Evolutionary conservation across 163 green algal genomes (phyloP).

Genomic region (Scenedesmus sp.): DNA sequence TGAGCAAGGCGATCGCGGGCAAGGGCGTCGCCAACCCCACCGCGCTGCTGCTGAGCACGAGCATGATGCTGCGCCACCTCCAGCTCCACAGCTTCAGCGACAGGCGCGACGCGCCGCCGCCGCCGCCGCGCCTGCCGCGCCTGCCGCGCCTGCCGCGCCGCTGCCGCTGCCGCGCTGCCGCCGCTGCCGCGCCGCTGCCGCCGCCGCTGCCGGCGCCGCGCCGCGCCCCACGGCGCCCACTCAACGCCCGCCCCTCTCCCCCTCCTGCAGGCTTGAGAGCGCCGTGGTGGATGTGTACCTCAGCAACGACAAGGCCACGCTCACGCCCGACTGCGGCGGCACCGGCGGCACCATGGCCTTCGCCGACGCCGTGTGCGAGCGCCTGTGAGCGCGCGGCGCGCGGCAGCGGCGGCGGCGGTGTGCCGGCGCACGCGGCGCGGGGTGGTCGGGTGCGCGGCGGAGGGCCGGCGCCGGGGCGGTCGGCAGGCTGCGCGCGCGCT

Average conservation of each 20-base stretch:
- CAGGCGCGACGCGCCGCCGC: conserved; percentile 44
- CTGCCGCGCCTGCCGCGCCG: neutral
- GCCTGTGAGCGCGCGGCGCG: neutral
- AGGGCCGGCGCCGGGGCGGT: too few relatives aligned
- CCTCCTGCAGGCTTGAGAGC: conserved; percentile 63
- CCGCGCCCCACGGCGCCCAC: neutral
- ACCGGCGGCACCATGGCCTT: conserved; percentile 66
- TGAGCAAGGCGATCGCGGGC: conserved; percentile 68
- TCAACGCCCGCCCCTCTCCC: neutral
- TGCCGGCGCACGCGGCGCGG: too few relatives aligned
- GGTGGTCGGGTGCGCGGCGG: too few relatives aligned
- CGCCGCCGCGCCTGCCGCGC: neutral
- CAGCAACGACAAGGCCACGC: conserved; percentile 49
- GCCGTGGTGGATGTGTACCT: conserved; percentile 62
- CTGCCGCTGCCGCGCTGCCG: neutral
- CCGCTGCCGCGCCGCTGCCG: neutral
- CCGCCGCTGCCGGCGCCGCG: neutral
- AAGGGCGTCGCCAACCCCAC: conserved; percentile 88
- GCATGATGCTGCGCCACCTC: conserved; percentile 96
- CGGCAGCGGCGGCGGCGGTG: neutral
- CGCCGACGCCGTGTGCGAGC: conserved; percentile 59
- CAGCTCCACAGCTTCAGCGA: conserved; percentile 71
- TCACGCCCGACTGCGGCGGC: conserved; percentile 78
- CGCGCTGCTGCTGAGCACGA: conserved; percentile 85
- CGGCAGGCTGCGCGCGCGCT: too few relatives aligned